phyloP scores from a whole-genome alignment of 345 rosid genomes.

The Schrenkiella parvula region DNA sequence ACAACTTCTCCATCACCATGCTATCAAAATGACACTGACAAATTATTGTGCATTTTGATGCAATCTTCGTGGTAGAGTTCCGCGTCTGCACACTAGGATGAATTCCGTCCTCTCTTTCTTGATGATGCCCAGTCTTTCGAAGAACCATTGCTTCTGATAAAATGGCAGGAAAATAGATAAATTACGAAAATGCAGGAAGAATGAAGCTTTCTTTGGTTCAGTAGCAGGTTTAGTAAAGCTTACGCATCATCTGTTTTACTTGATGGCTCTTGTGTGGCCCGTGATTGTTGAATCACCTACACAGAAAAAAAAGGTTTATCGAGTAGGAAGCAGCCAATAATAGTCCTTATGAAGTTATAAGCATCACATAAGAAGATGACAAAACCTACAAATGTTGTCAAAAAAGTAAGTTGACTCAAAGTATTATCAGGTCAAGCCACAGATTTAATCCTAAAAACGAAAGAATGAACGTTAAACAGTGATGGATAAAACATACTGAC shows the following conservation, averaged over 20 bases:
- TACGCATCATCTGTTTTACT: constrained; percentile 55
- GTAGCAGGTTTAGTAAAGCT: constrained; percentile 26
- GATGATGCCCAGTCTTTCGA: constrained; percentile 24
- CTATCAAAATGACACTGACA: not conserved
- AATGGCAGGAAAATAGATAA: not conserved
- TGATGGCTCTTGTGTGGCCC: constrained; percentile 43
- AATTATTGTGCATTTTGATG: constrained; percentile 1
- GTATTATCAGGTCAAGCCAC: not conserved
- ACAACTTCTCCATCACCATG: constrained; percentile 1
- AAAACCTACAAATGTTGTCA: not conserved
- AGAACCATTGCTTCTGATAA: constrained; percentile 30
- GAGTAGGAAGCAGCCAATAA: constrained; percentile 2
- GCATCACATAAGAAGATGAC: not conserved
- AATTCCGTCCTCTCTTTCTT: constrained; percentile 23
- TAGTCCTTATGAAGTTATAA: not conserved
- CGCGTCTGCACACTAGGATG: not conserved
- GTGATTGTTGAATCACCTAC: constrained; percentile 52
- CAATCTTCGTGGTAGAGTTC: not conserved
- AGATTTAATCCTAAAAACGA: not conserved
- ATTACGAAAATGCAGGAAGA: not conserved
- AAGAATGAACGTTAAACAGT: not conserved
- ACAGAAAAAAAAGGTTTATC: not conserved
- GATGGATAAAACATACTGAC: constrained; percentile 51
- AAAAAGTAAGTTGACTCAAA: not conserved
- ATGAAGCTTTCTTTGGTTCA: not conserved